Evolutionary conservation across 768 basidiomycete genomes (phyloP), one percentile per base, ranked within the genome.

Genomic region (Podaxis sp.): DNA sequence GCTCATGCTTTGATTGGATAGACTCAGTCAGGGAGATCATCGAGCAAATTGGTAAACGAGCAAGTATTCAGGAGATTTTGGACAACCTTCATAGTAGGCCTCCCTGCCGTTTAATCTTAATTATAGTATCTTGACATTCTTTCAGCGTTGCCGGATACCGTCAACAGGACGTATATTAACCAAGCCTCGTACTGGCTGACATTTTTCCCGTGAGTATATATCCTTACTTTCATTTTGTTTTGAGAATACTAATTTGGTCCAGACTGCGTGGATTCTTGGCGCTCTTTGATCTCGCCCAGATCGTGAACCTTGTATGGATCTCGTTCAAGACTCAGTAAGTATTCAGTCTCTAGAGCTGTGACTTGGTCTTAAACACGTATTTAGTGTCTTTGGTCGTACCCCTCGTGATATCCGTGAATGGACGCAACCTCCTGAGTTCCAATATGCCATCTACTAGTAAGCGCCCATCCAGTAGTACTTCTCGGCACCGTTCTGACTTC

Each of bases 261-360:
- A 93, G 92, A 6, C 80, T 98, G 40, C 93, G 96, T 71, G 97
- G 96, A 25, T 97, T 98, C 84, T 83, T 98, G 46, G 90, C 87
- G 9, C 80, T 98, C 60, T 98, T 98, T 71, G 97, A 99, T 73
- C 79, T 99, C 37, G 96, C 97, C 5, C 97, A 99, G 75, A 86
- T 98, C 55, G 74, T 98, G 76, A 97, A 97, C 70, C 81, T 99
- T 25, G 68, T 95, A 38, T 91, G 87, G 85, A 80, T 91, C 46
- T 90, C 86, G n/a, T 80, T 96, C 80, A 90, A 88, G 77, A 94
- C 91, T 19, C 85, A 79, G 90, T 92, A 70, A 41, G 86, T 76
- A 40, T 41, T 58, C 46, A 0, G 22, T 51, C n/a, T 17, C 17
- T 2, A 15, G 24, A 19, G 13, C 27, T 17, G 17, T 56, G 33